phyloP scores from a whole-genome alignment of 768 basidiomycete species.

The Tricholoma flavovirens region DNA sequence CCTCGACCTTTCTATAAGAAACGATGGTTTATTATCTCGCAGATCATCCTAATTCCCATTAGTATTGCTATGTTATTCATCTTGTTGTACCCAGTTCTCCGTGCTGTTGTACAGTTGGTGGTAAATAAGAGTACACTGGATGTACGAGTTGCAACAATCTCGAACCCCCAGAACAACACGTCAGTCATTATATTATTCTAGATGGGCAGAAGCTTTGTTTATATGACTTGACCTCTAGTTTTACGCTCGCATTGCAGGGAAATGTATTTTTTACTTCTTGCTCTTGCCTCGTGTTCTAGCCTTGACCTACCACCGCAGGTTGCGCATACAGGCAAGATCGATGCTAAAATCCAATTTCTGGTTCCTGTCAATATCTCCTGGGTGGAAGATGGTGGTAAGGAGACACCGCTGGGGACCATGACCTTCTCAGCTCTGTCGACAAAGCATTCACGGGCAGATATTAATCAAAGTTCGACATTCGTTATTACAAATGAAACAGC shows the following conservation, averaged over 20 bases:
- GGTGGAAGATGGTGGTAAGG: slow-evolving; percentile 42
- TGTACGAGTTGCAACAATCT: slow-evolving; percentile 47
- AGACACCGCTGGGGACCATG: slow-evolving; percentile 51
- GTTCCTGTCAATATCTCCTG: slow-evolving; percentile 54
- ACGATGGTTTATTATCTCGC: slow-evolving; percentile 58
- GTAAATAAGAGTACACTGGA: slow-evolving; percentile 51
- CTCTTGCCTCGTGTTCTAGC: neutral
- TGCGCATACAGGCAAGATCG: slow-evolving; percentile 60
- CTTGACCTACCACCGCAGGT: slow-evolving; percentile 32
- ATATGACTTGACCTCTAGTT: slow-evolving; percentile 29
- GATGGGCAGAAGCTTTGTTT: neutral
- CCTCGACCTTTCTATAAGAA: slow-evolving; percentile 51
- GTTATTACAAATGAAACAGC: slow-evolving; percentile 48
- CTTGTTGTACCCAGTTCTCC: slow-evolving; percentile 61
- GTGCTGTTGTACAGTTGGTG: slow-evolving; percentile 59
- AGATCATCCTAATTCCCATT: slow-evolving; percentile 42
- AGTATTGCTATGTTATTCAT: slow-evolving; percentile 63
- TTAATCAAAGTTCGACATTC: slow-evolving; percentile 59
- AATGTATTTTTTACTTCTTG: slow-evolving; percentile 31
- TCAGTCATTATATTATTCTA: slow-evolving; percentile 24
- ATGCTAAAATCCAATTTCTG: slow-evolving; percentile 57
- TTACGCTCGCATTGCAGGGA: slow-evolving; percentile 46
- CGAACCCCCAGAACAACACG: slow-evolving; percentile 51
- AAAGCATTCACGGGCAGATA: slow-evolving; percentile 47
- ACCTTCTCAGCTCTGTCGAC: slow-evolving; percentile 42